Percentiles rank a stretch among this genome's conserved stretches.
These are phyloP conservation scores for Cladophialophora psammophila DNA, from an alignment of 2,329 filamentous ascomycete species.

Conservation along the genomic window DNA sequence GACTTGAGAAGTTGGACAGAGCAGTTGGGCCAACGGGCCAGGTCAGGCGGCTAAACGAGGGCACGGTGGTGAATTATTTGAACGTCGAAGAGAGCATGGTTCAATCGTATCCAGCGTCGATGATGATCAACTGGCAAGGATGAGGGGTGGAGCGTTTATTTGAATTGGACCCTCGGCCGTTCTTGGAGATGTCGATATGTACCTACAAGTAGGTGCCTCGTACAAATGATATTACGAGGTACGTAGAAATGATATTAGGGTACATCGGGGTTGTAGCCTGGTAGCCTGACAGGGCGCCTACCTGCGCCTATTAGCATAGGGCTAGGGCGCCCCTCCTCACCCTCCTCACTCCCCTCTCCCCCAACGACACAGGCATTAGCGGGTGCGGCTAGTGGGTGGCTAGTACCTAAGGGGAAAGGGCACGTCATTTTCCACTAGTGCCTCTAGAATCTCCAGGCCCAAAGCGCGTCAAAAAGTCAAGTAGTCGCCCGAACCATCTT, in stretches of 20 bases:
- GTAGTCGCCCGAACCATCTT: constrained; percentile 8
- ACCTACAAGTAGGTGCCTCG: too few species aligned
- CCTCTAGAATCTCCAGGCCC: constrained; percentile 10
- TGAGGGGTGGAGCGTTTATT: too few species aligned
- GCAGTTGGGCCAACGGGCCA: constrained; percentile 49
- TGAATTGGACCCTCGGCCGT: too few species aligned
- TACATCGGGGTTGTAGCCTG: not conserved
- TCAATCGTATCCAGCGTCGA: constrained; percentile 51
- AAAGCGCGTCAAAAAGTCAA: constrained; percentile 18
- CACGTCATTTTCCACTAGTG: constrained; percentile 19
- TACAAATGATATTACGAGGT: not conserved
- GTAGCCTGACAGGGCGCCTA: not conserved
- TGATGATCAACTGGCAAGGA: constrained; percentile 55
- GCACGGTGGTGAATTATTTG: constrained; percentile 40
- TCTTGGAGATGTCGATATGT: too few species aligned
- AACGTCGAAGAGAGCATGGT: constrained; percentile 44
- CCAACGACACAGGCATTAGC: not conserved
- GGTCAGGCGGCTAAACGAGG: constrained; percentile 47
- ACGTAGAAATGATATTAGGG: not conserved
- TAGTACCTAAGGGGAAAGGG: constrained; percentile 7
- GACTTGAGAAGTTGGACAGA: constrained; percentile 49
- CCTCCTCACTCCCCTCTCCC: not conserved
- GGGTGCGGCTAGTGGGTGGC: not conserved
- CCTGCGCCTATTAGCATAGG: not conserved
- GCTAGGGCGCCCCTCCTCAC: not conserved